Percentiles rank a stretch among this genome's conserved stretches.
Evolutionary conservation across 495 filamentous ascomycete species (phyloP).

Genomic region (Xanthoparmelia taractica): DNA sequence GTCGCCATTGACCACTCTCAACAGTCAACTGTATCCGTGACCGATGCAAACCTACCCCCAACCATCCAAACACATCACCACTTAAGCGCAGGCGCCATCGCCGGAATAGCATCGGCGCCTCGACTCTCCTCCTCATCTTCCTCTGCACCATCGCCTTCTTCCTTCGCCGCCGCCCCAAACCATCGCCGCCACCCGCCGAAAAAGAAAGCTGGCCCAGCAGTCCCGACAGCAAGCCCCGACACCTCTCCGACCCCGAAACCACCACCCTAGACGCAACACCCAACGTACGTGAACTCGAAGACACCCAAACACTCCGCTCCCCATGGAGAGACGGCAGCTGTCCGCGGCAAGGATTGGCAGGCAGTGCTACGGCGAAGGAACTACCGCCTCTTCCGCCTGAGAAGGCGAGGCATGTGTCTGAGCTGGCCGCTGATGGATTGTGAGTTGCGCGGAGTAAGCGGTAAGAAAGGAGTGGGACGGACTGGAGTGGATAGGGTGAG

Average conservation of each 20-base stretch:
- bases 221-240: not conserved
- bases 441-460: not conserved
- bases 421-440: constrained; percentile 3
- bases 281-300: not conserved
- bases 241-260: not conserved
- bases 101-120: constrained; percentile 28
- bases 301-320: not conserved
- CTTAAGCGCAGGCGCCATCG: constrained; percentile 30
- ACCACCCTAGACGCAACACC: not conserved
- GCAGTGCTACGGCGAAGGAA: constrained; percentile 9
- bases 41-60: not conserved
- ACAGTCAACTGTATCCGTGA: not conserved
- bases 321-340: not conserved
- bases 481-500: too few species aligned
- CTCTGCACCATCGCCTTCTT: constrained; percentile 12
- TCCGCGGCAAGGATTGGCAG: constrained; percentile 8
- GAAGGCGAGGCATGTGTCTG: constrained; percentile 2
- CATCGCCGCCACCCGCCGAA: not conserved
- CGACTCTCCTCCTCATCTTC: constrained; percentile 22
- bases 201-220: constrained; percentile 9
- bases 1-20: constrained; percentile 17
- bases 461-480: too few species aligned
- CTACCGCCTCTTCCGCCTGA: constrained; percentile 2
- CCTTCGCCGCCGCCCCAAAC: not conserved
- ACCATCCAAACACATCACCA: not conserved